Evolutionary conservation across 2,329 filamentous ascomycete species (phyloP).

Genomic region (Ophiostoma sp.): DNA sequence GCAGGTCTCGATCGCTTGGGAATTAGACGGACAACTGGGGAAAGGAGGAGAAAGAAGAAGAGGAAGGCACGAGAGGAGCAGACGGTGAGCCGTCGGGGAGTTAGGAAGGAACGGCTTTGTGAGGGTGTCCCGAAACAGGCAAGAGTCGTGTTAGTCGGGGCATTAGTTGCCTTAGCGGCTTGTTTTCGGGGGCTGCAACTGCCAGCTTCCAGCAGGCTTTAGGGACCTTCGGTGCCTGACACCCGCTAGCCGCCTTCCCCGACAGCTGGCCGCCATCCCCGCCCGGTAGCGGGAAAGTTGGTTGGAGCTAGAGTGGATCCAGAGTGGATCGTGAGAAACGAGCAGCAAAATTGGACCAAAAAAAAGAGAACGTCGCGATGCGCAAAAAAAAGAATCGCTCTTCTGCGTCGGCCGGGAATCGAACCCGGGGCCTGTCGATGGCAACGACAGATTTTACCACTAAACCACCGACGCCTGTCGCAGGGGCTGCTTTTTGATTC

Average conservation of each 20-base stretch:
- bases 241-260: neutral
- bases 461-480: neutral
- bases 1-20: neutral
- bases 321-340: neutral
- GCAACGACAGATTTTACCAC: slow-evolving; percentile 4
- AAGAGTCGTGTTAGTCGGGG: neutral
- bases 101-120: neutral
- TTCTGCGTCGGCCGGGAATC: slow-evolving; percentile 10
- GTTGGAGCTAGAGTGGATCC: neutral
- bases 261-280: neutral
- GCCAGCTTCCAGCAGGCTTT: neutral
- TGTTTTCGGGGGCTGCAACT: neutral
- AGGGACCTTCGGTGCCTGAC: neutral
- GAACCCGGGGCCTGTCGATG: slow-evolving; percentile 8
- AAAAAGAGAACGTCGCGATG: neutral
- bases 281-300: neutral
- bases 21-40: neutral
- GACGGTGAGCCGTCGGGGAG: slow-evolving; percentile 1
- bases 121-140: neutral
- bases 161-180: neutral
- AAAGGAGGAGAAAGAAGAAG: neutral
- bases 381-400: neutral
- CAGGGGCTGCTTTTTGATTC: too few relatives aligned
- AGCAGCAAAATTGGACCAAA: neutral
- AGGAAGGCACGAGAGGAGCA: neutral